phyloP scores from a whole-genome alignment of 108 stramenopile genomes.

The Parmales sp. region DNA sequence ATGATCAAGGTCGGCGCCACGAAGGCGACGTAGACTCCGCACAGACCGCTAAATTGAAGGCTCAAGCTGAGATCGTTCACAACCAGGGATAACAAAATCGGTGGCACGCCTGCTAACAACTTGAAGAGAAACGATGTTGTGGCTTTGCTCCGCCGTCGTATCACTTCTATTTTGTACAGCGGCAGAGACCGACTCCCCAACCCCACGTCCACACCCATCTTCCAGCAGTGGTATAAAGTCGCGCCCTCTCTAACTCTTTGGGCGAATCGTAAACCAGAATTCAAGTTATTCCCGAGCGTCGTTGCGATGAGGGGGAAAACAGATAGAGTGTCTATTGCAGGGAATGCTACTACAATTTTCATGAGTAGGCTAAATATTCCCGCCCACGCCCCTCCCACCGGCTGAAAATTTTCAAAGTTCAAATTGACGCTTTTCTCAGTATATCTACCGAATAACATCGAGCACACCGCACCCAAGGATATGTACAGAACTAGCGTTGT shows the following conservation, averaged over 20 bases:
- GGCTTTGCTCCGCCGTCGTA: no score
- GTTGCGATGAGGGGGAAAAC: constrained; percentile 48
- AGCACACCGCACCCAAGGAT: constrained; percentile 21
- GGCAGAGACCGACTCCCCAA: no score
- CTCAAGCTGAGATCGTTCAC: constrained; percentile 28
- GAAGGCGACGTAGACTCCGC: constrained; percentile 44
- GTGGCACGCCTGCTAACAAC: constrained; percentile 39
- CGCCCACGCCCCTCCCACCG: neutral
- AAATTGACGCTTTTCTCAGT: constrained; percentile 32
- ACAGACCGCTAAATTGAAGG: constrained; percentile 34
- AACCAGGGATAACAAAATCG: constrained; percentile 23
- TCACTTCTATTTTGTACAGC: no score
- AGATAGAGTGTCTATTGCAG: constrained; percentile 36
- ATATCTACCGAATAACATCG: constrained; percentile 32
- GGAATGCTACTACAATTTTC: constrained; percentile 38
- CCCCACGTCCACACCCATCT: no score
- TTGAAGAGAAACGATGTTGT: no score
- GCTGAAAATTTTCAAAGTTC: constrained; percentile 30
- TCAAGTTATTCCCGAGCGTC: constrained; percentile 41
- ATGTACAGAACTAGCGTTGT: constrained; percentile 35
- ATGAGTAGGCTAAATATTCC: constrained; percentile 3
- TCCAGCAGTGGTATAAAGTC: no score
- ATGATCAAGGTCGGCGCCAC: constrained; percentile 35
- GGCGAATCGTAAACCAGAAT: no score
- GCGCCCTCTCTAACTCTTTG: no score